Evolutionary conservation across 176 grass and related monocot genomes (phyloP).

Genomic region (Eremochloa ophiuroides): DNA sequence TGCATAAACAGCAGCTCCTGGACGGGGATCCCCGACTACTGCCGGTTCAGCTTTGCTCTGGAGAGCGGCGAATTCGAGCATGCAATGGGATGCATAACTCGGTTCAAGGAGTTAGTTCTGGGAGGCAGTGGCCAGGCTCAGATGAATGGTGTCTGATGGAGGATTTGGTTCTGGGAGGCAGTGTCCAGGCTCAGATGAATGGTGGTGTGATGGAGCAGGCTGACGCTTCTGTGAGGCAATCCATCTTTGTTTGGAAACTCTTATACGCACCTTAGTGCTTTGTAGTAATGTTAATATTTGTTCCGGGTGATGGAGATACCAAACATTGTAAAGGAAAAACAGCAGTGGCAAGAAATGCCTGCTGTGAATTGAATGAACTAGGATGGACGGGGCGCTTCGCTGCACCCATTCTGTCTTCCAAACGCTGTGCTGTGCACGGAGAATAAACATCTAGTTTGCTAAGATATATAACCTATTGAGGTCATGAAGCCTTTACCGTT

Average conservation of each 20-base stretch:
- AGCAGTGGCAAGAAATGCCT: not conserved
- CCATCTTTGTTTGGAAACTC: too few relatives aligned
- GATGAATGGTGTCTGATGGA: conserved; percentile 8
- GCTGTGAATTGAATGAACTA: not conserved
- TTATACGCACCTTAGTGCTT: not conserved
- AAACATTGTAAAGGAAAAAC: too few relatives aligned
- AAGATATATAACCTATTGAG: too few relatives aligned
- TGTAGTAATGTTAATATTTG: not conserved
- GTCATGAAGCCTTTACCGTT: not conserved
- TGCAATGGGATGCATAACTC: conserved; percentile 48
- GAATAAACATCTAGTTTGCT: not conserved
- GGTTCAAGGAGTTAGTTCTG: conserved; percentile 65
- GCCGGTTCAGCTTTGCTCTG: conserved; percentile 82
- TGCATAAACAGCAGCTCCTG: conserved; percentile 88
- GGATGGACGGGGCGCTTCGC: not conserved
- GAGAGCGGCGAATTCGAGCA: conserved; percentile 58
- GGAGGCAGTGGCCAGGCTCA: conserved; percentile 13
- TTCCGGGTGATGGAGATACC: not conserved
- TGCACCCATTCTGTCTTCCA: not conserved
- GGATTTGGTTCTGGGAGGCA: too few relatives aligned
- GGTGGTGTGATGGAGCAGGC: too few relatives aligned
- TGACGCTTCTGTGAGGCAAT: too few relatives aligned
- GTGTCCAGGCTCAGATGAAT: too few relatives aligned
- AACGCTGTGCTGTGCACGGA: not conserved
- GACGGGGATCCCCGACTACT: conserved; percentile 66